Evolutionary conservation across 1,139 yeast genomes (phyloP).

Genomic region (Candida dubliniensis): DNA sequence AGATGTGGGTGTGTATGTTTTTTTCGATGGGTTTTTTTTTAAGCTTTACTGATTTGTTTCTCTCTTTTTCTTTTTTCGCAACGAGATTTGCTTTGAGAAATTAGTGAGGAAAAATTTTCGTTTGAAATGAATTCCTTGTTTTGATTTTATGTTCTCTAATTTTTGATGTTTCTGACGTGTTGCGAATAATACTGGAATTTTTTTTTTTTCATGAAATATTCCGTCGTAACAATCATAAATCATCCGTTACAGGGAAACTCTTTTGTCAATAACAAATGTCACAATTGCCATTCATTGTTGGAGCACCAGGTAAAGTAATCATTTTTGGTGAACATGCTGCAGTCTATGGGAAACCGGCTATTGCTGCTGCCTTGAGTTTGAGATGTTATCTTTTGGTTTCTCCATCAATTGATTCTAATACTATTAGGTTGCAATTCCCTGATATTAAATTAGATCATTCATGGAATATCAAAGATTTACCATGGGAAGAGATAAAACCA

Average conservation of each 20-base stretch:
- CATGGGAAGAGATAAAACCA: constrained; percentile 50
- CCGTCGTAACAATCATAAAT: background rate
- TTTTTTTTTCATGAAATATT: background rate
- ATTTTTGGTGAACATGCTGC: constrained; percentile 97
- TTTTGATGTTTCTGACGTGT: no score
- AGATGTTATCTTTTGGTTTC: constrained; percentile 76
- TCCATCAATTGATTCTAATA: constrained; percentile 33
- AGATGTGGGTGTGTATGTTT: no score
- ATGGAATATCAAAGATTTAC: constrained; percentile 64
- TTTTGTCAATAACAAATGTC: constrained; percentile 1
- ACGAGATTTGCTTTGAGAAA: no score
- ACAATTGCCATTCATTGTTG: constrained; percentile 60
- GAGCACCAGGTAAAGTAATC: constrained; percentile 97
- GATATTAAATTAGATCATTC: constrained; percentile 66
- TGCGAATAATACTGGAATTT: no score
- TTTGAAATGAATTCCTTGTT: no score
- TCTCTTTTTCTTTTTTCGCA: no score
- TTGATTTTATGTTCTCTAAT: no score
- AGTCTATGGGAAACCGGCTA: constrained; percentile 88
- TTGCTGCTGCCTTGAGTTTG: constrained; percentile 83
- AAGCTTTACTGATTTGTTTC: no score
- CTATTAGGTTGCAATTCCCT: constrained; percentile 71
- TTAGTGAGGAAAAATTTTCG: no score
- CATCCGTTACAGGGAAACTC: background rate
- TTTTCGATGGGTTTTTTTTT: no score